phyloP scores from a whole-genome alignment of 1,284 basidiomycete species.

The Sanghuangporus weigelae region DNA sequence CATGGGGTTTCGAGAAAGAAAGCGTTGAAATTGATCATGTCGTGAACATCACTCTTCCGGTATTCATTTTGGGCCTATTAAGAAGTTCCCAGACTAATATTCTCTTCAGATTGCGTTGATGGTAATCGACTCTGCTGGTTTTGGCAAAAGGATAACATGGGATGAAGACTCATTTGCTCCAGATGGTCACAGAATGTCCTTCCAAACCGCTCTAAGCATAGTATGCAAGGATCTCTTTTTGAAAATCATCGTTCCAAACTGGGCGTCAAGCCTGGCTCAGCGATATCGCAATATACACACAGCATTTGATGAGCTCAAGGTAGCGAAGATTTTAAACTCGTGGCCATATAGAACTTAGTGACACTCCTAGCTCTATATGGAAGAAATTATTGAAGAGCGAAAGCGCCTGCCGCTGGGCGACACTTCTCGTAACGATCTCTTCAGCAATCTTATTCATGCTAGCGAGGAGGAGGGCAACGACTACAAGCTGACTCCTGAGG shows the following conservation, averaged over 20 bases:
- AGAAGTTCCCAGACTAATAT: neutral
- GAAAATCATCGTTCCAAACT: conserved; percentile 40
- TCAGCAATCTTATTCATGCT: conserved; percentile 49
- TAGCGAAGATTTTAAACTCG: conserved; percentile 21
- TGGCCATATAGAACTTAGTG: neutral
- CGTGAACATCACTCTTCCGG: conserved; percentile 41
- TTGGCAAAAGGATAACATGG: conserved; percentile 50
- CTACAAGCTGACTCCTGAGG: conserved; percentile 38
- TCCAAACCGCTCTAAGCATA: conserved; percentile 48
- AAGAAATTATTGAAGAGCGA: conserved; percentile 49
- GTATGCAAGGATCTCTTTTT: conserved; percentile 40
- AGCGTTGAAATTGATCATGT: conserved; percentile 30
- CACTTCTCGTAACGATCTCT: conserved; percentile 46
- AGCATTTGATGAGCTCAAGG: conserved; percentile 47
- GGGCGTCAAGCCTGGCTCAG: conserved; percentile 38
- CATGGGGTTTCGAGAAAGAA: conserved; percentile 29
- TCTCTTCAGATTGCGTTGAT: conserved; percentile 46
- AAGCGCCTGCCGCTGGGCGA: conserved; percentile 31
- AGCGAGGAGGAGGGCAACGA: conserved; percentile 32
- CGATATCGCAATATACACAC: conserved; percentile 30
- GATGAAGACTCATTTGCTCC: conserved; percentile 37
- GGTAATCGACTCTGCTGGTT: conserved; percentile 53
- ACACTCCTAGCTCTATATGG: conserved; percentile 40
- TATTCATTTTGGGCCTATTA: conserved; percentile 23
- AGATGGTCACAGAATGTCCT: conserved; percentile 46